Evolutionary conservation across 768 basidiomycete genomes (phyloP), one percentile per base, ranked within the genome.

Genomic region (Leccinellum rugosiceps): DNA sequence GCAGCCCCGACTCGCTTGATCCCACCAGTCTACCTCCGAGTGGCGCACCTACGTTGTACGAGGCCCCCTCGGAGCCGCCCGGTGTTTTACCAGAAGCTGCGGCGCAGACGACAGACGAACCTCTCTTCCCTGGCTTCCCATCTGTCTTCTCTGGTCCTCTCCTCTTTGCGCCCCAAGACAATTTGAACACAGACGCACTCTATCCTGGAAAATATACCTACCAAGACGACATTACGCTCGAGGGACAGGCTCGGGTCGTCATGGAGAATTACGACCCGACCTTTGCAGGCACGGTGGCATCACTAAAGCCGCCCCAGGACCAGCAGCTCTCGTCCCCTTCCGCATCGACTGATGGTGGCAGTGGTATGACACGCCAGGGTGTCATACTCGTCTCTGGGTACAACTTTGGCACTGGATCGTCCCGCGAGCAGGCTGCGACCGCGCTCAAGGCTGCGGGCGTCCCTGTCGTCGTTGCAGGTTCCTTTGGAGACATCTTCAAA

Each of bases 181-280:
- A 99, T 69, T 74, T 99, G 58, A 98, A 95, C 72, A 99, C 97
- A 1, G 97, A 99, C 67, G 97, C 91, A 1, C 93, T 99, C 66
- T 99, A 99, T 76, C 97, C 97, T 1, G 96, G 96, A 19, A 98
- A 97, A 74, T 98, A 97, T 74, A 99, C 96, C 6, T 99, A 99
- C 74, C 94, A 97, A 74, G 97, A 99, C 71, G 97, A 98, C 67
- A 97, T 99, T 71, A 98, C 96, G 2, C 92, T 94, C 34, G 88
- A 87, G 59, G 84, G 87, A 28, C 97, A 98, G 72, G 95, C 94
- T 2, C 85, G 97, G 66, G 90, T 98, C 21, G 96, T 98, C 41
- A 98, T 98, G 95, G 96, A 99, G 77, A 99, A 98, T 77, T 98
- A 99, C 73, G 96, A 99, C 66, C 87, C 92, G 0, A 74, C 79